A percentile compares a stretch with the other conserved stretches of the same genome.
These are phyloP conservation scores for Sistotremastrum niveocremeum DNA, from an alignment of 768 basidiomycete genomes.

Conservation along the genomic window DNA sequence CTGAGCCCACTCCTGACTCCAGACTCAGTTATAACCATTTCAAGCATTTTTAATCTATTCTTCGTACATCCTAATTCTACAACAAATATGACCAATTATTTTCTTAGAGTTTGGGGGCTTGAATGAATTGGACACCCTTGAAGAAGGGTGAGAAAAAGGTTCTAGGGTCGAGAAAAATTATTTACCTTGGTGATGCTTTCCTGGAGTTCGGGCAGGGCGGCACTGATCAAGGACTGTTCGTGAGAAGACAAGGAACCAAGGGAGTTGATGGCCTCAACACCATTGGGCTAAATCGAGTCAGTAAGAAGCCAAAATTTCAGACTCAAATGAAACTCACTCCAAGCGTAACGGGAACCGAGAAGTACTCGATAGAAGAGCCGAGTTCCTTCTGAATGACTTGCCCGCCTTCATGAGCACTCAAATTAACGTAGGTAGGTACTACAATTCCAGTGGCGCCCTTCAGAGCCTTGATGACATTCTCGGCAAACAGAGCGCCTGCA, in stretches of 20 bases:
- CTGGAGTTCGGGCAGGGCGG: constrained; percentile 67
- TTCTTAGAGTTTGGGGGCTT: constrained; percentile 11
- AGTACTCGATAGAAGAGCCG: constrained; percentile 66
- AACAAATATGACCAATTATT: background rate
- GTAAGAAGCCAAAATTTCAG: background rate
- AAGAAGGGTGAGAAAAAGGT: background rate
- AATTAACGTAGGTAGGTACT: constrained; percentile 74
- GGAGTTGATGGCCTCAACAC: constrained; percentile 70
- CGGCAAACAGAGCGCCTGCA: constrained; percentile 83
- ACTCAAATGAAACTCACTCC: constrained; percentile 38
- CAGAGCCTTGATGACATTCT: constrained; percentile 68
- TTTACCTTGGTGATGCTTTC: constrained; percentile 46
- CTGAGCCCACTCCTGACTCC: too few species aligned
- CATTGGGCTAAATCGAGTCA: constrained; percentile 41
- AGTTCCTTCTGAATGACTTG: constrained; percentile 70
- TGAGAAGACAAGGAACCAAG: constrained; percentile 60
- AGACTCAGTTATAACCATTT: too few species aligned
- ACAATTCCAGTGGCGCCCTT: constrained; percentile 83
- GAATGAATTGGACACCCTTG: constrained; percentile 12
- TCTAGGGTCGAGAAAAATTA: background rate
- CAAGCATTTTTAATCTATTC: too few species aligned
- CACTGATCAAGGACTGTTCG: constrained; percentile 66
- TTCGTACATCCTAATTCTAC: too few species aligned
- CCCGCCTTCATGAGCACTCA: constrained; percentile 50
- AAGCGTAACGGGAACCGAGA: constrained; percentile 80